These are phyloP conservation scores for Lentinula aciculospora DNA, from an alignment of 768 basidiomycete species.

Conservation along the genomic window DNA sequence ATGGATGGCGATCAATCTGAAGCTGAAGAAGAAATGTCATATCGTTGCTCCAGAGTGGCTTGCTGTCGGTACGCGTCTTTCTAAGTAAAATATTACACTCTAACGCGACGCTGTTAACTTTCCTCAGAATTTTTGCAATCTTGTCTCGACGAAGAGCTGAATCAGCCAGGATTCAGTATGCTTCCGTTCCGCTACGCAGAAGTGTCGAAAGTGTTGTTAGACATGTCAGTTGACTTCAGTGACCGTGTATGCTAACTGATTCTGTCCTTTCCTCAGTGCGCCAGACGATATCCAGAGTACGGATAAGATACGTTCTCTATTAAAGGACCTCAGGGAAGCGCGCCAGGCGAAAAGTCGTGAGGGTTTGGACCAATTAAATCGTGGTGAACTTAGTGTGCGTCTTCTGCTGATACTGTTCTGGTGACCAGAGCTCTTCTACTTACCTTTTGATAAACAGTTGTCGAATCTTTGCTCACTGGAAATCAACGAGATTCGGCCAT, in stretches of 20 bases:
- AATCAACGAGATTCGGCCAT: constrained; percentile 90
- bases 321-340: constrained; percentile 95
- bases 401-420: constrained; percentile 1
- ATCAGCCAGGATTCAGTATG: constrained; percentile 64
- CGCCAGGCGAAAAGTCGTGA: constrained; percentile 91
- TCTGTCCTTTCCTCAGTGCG: constrained; percentile 46
- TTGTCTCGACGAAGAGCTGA: constrained; percentile 68
- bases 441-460: constrained; percentile 41
- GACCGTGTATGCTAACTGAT: not conserved
- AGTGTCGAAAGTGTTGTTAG: constrained; percentile 87
- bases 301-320: constrained; percentile 75
- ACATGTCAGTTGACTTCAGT: constrained; percentile 56
- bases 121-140: constrained; percentile 74
- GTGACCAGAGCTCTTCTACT: not conserved
- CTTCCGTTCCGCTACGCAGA: constrained; percentile 89
- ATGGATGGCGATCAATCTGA: constrained; percentile 94
- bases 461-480: constrained; percentile 87
- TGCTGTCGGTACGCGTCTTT: constrained; percentile 55
- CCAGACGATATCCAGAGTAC: constrained; percentile 85
- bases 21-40: constrained; percentile 91
- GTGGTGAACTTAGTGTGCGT: constrained; percentile 75
- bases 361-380: constrained; percentile 75
- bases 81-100: not conserved
- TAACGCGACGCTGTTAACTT: not conserved
- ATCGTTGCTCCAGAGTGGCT: constrained; percentile 92